Base-by-base conservation (phyloP, 257 asterid genomes). In the Verbascum thapsus region DNA sequence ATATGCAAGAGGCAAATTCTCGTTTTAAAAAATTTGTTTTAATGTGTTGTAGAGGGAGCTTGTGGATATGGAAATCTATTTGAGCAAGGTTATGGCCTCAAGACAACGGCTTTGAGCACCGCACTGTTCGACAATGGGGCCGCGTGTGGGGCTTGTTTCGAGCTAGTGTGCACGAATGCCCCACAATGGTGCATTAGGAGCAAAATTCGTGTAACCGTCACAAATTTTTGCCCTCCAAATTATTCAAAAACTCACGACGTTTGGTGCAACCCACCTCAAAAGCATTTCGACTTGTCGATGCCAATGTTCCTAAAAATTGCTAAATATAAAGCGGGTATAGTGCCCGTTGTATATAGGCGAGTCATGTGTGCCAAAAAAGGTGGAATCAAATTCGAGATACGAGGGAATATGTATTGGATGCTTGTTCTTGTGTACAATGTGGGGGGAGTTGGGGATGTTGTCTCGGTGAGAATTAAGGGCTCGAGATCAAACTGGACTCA, bases 221-320 rank as follows among this genome's bases (percentile, higher is more conserved):
- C 86, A 37, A 77, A 83, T 56, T 72, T 63, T 0, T 83, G 86
- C 67, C 86, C 86, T 10, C 74, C 83, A 4, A 63, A 81, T 50
- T 72, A 66, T 47, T 4, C 66, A 10, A 71, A 74, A 42, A 41
- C 60, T 1, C 23, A 49, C 0, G 80, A 55, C 0, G 67, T 73
- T 1, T 78, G 87, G 82, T 81, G 82, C 72, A 70, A 70, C 22
- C 76, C 78, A 0, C 78, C 80, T 1, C 66, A 68, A 3, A 55
- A 61, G 13, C 85, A 79, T 48, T 80, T 80, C 2, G 82, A 80
- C 48, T 10, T 76, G 2, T 59, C 85, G 0, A 16, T 26, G 68
- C 76, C 67, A 2, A 76, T 76, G 68, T 80, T 70, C 58, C 17
- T 62, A 5, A 53, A 66, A 30, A 74, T 81, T 2, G 86, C 79